Base-by-base conservation (phyloP, 2,329 filamentous ascomycete genomes). In the Beauveria caledonica region DNA sequence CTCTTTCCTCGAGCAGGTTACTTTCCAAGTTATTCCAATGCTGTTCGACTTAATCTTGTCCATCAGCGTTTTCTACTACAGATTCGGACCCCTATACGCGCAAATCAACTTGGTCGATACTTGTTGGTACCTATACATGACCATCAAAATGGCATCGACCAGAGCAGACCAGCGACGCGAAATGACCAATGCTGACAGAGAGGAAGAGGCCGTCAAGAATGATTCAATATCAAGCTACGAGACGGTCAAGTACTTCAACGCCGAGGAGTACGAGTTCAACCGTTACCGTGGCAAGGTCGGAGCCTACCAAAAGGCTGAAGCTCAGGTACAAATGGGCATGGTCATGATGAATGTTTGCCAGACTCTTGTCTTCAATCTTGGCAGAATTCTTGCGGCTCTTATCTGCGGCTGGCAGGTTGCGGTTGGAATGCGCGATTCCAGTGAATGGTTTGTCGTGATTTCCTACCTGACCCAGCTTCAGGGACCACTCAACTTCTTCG, bases 201-300 rank as follows among this genome's bases (percentile, higher is more conserved):
- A 97, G 74, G 92, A 97, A 74, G 93, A 97, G 73, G 94, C 94
- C 7, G 92, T 97, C 66, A 97, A 97, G 76, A 97, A 97, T 71
- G 94, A 99, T 73, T 97, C 94, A 0, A 94, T 99, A 78, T 92
- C 94, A 63, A 96, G 92, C n/a, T 99, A 97, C 72, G 94, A 99
- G 76, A 93, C 89, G 2, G 90, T 93, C 70, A 94, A 93, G 71
- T 93, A 93, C 69, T 94, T 94, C 79, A 93, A 93, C 67, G 89
- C 89, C 8, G 90, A 93, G 69, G 78, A 83, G 2, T 92, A 89
- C 69, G 90, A 94, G 69, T 92, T 91, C 66, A 77, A 80, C 53
- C 83, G 90, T 25, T 93, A 92, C 68, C 81, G 86, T 51, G 74
- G 80, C 49, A 88, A 89, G 27, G 89, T 94, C 59, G 77, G 77